phyloP scores from a whole-genome alignment of 2,329 filamentous ascomycete genomes.

The Metarhizium robertsii region DNA sequence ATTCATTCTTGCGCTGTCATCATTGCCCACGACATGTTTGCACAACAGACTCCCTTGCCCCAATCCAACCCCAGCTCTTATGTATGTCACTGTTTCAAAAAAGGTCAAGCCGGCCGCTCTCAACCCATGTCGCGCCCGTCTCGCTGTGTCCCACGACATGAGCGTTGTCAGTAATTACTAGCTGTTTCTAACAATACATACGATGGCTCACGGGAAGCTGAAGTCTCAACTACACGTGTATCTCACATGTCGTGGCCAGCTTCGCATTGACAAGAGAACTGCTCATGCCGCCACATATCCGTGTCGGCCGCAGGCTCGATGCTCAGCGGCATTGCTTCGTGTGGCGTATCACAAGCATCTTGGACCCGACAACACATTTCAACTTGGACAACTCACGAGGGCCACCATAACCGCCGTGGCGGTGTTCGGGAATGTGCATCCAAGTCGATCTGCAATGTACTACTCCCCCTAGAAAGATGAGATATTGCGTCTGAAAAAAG shows the following conservation, averaged over 20 bases:
- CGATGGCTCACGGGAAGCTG: not conserved
- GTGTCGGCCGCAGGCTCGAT: not conserved
- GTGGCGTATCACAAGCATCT: not conserved
- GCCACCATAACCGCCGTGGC: not conserved
- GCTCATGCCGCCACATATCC: not conserved
- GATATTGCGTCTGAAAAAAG: not conserved
- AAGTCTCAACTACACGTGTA: not conserved
- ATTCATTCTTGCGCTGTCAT: not conserved
- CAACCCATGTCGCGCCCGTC: not conserved
- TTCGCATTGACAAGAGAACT: not conserved
- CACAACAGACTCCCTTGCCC: not conserved
- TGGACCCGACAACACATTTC: not conserved
- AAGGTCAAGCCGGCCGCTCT: not conserved
- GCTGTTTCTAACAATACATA: not conserved
- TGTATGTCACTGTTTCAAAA: not conserved
- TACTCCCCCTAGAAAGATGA: not conserved
- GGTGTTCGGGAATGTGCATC: not conserved
- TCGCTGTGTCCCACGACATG: too few relatives aligned
- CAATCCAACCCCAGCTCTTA: not conserved
- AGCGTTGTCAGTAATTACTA: not conserved
- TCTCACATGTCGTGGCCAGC: not conserved
- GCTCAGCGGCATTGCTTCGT: not conserved
- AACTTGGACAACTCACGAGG: not conserved
- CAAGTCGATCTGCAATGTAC: not conserved
- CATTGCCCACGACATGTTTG: not conserved